Evolutionary conservation across 805 yeast genomes (phyloP).

Genomic region (Pichia membranifaciens): DNA sequence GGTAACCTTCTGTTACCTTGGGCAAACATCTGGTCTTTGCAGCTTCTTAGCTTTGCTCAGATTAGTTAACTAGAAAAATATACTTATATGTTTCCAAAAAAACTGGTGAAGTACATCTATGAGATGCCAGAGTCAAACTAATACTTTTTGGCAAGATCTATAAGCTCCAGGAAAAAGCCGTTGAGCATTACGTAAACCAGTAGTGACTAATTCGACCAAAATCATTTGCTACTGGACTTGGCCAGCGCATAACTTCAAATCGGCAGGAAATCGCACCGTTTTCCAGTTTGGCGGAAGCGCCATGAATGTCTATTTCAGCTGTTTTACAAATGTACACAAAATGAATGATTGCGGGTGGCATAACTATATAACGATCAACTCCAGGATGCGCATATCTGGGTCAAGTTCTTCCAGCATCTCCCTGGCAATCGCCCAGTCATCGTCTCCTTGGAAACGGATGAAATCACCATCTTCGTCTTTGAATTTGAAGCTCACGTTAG

Average conservation of each 20-base stretch:
- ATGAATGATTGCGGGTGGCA: background rate
- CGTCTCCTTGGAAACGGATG: conserved; percentile 77
- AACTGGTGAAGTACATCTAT: no score
- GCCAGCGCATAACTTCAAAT: background rate
- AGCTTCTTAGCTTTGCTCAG: no score
- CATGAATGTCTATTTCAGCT: background rate
- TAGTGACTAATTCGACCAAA: background rate
- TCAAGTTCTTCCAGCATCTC: conserved; percentile 54
- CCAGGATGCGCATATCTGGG: conserved; percentile 35
- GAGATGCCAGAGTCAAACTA: no score
- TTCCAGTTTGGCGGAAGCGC: no score
- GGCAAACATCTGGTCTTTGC: background rate
- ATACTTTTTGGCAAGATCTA: no score
- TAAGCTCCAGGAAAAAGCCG: no score
- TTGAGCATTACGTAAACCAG: background rate
- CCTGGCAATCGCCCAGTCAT: conserved; percentile 82
- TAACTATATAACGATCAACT: background rate
- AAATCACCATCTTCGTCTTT: conserved; percentile 95
- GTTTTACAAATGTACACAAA: background rate
- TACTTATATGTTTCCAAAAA: no score
- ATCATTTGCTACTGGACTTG: background rate
- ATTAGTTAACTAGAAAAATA: no score
- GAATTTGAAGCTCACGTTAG: conserved; percentile 38
- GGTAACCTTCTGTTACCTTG: background rate
- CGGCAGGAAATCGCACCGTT: no score